These are phyloP conservation scores for Lentinus polychrous DNA, from an alignment of 1,284 basidiomycete species.

Conservation along the genomic window DNA sequence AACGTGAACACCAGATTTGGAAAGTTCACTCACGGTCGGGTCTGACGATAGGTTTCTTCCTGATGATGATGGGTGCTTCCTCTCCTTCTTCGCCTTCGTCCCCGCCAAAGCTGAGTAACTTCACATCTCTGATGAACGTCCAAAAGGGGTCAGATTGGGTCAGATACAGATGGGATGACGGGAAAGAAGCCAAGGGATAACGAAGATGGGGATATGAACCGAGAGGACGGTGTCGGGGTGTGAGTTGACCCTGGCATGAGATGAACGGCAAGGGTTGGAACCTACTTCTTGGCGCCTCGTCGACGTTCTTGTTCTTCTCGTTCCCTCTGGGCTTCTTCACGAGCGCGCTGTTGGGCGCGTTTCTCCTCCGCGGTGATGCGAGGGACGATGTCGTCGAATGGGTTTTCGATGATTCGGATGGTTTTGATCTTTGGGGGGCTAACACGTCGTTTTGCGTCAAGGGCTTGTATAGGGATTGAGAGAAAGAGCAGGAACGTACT, in stretches of 20 bases:
- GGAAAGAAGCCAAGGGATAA: not conserved
- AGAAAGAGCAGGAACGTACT: constrained; percentile 43
- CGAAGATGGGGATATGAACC: not conserved
- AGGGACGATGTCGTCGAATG: constrained; percentile 91
- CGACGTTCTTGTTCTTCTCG: constrained; percentile 68
- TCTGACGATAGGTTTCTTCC: constrained; percentile 76
- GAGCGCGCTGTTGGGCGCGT: constrained; percentile 73
- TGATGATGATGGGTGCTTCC: constrained; percentile 41
- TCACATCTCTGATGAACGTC: constrained; percentile 66
- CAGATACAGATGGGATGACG: not conserved
- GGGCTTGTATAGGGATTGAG: constrained; percentile 1
- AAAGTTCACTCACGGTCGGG: constrained; percentile 62
- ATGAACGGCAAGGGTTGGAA: too few species aligned
- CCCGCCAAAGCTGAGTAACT: constrained; percentile 81
- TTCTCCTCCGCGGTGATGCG: constrained; percentile 94
- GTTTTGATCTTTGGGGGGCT: constrained; percentile 88
- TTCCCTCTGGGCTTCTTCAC: constrained; percentile 68
- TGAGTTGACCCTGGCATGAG: not conserved
- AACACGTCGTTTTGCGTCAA: not conserved
- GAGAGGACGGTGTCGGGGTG: not conserved
- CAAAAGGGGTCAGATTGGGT: not conserved
- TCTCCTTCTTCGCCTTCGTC: constrained; percentile 64
- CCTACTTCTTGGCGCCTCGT: constrained; percentile 81
- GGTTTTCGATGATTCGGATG: constrained; percentile 84
- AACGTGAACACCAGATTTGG: not conserved